Percentiles rank a stretch among this genome's conserved stretches.
Evolutionary conservation across 2,329 filamentous ascomycete genomes (phyloP).

Genomic region (Colletotrichum paranaense): DNA sequence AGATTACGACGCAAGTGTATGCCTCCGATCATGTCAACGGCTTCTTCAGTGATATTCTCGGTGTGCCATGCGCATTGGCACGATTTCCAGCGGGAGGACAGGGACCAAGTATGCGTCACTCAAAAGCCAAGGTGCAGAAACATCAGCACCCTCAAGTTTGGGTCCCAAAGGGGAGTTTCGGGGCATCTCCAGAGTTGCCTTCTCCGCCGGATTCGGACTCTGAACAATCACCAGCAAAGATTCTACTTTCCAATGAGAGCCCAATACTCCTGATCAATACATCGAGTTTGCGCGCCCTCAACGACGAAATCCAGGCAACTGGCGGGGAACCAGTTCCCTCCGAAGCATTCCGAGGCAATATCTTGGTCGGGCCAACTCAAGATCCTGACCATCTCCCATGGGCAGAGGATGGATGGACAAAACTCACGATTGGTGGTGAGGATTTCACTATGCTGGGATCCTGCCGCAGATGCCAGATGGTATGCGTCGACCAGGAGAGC

Average conservation of each 20-base stretch:
- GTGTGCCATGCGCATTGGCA: conserved; percentile 84
- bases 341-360: conserved; percentile 88
- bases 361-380: conserved; percentile 72
- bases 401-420: conserved; percentile 82
- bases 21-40: conserved; percentile 70
- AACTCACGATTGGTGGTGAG: conserved; percentile 72
- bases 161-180: conserved; percentile 57
- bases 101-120: conserved; percentile 71
- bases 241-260: conserved; percentile 91
- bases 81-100: conserved; percentile 79
- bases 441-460: conserved; percentile 80
- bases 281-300: conserved; percentile 82
- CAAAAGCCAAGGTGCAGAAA: conserved; percentile 76
- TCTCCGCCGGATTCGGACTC: conserved; percentile 69
- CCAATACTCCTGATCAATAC: conserved; percentile 88
- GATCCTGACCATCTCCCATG: conserved; percentile 68
- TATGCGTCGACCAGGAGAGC: conserved; percentile 90
- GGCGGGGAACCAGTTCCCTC: conserved; percentile 74
- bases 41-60: conserved; percentile 83
- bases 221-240: conserved; percentile 60
- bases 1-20: conserved; percentile 78
- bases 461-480: conserved; percentile 94
- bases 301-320: conserved; percentile 74
- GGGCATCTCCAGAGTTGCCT: conserved; percentile 62
- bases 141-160: conserved; percentile 53